These are phyloP conservation scores for Cyberlindnera mrakii DNA, from an alignment of 805 yeast species.

Conservation along the genomic window DNA sequence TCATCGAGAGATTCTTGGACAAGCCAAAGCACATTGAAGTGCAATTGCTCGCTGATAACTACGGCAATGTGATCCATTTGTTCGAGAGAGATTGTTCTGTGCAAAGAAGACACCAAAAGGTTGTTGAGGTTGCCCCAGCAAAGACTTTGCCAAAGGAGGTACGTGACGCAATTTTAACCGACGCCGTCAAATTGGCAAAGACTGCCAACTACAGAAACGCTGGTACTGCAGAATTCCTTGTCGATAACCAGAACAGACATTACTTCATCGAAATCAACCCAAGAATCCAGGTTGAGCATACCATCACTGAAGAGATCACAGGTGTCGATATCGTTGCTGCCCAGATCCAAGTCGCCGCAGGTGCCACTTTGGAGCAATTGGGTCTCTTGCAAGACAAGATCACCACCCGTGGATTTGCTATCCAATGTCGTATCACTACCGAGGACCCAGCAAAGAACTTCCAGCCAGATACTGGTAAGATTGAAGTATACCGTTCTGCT, in stretches of 20 bases:
- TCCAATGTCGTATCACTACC: slow-evolving; percentile 98
- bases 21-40: slow-evolving; percentile 98
- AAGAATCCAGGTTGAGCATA: slow-evolving; percentile 96
- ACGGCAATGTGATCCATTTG: slow-evolving; percentile 91
- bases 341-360: slow-evolving; percentile 98
- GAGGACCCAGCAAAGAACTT: slow-evolving; percentile 95
- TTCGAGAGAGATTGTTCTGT: slow-evolving; percentile 99
- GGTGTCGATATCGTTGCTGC: slow-evolving; percentile 98
- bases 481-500: slow-evolving; percentile 95
- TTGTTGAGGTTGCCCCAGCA: slow-evolving; percentile 98
- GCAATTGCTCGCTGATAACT: slow-evolving; percentile 86
- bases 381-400: slow-evolving; percentile 92
- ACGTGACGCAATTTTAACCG: slow-evolving; percentile 87
- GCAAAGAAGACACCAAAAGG: slow-evolving; percentile 98
- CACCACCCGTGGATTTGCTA: slow-evolving; percentile 95
- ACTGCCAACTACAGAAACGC: slow-evolving; percentile 91
- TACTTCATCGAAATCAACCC: slow-evolving; percentile 98
- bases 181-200: slow-evolving; percentile 89
- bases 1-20: slow-evolving; percentile 91
- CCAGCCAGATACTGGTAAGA: slow-evolving; percentile 98
- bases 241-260: slow-evolving; percentile 89
- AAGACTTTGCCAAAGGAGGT: slow-evolving; percentile 76
- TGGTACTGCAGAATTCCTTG: slow-evolving; percentile 97
- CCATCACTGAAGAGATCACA: slow-evolving; percentile 97
- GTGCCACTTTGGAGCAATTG: slow-evolving; percentile 86